Evolutionary conservation across 352 stramenopile species (phyloP), one percentile per base, ranked within the genome.

Genomic region (Pythium myriotylum): DNA sequence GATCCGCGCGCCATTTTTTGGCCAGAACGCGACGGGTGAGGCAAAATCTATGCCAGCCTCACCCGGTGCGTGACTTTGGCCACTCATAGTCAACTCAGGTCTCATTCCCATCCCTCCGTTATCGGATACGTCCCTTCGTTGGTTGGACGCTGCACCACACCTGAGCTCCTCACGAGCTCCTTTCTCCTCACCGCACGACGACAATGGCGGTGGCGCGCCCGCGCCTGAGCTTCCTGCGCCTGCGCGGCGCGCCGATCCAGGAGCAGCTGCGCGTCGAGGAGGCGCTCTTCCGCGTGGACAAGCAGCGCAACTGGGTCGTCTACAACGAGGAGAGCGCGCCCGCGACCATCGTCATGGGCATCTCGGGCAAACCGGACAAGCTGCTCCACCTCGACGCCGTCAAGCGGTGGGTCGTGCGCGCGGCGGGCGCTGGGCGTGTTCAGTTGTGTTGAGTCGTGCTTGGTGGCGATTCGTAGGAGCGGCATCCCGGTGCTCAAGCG

Each of bases 271-370:
- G 76, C 46, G 73, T 99, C 12, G 95, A 99, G 73, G 95, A 99
- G 73, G 83, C 90, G 43, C 74, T 99, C 0, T 94, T 98, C 51
- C 89, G 94, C 39, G 84, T 95, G 37, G 91, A 97, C 45, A 81
- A 75, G 32, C 37, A 76, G 62, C 69, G 86, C 35, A 87, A 94
- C 68, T 94, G 89, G 77, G 94, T 92, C 61, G 84, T 92, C 60
- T 85, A 78, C 71, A 90, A 94, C 47, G 77, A 89, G 43, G 65
- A 79, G 24, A 89, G 84, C 61, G 64, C 72, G 41, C 69, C 72
- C 20, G 76, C 86, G 53, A 91, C 88, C 5, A 94, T 99, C 54
- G 91, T 99, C 67, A 91, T 99, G 81, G 96, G 96, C 47, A 98
- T 99, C 60, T 95, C 91, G 26, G 96, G 96, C 32, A 99, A 99